phyloP scores from a whole-genome alignment of 805 yeast genomes.

The Teunomyces cretensis region DNA sequence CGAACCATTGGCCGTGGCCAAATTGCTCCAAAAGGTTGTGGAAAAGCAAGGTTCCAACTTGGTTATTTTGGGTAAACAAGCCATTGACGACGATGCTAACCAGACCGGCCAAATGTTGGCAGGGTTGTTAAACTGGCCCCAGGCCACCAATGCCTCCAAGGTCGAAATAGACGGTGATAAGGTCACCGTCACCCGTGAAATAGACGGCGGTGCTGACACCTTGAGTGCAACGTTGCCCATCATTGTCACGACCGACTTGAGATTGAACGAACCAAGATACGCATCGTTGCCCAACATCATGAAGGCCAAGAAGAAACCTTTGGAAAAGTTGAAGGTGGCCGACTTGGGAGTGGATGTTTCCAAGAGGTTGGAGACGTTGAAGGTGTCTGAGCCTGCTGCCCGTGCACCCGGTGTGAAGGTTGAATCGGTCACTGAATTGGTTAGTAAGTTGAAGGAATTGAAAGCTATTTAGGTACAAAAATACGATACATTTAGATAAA shows the following conservation, averaged over 20 bases:
- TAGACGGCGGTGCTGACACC: slow-evolving; percentile 93
- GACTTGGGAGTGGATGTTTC: slow-evolving; percentile 70
- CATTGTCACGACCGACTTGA: slow-evolving; percentile 87
- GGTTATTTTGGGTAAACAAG: slow-evolving; percentile 91
- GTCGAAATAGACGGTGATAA: slow-evolving; percentile 61
- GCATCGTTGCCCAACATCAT: slow-evolving; percentile 95
- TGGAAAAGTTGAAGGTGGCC: slow-evolving; percentile 59
- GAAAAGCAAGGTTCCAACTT: slow-evolving; percentile 71
- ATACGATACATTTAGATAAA: neutral
- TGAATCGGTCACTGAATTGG: slow-evolving; percentile 75
- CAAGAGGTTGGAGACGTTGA: slow-evolving; percentile 63
- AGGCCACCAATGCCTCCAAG: slow-evolving; percentile 91
- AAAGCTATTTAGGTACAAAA: slow-evolving; percentile 58
- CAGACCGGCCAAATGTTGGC: slow-evolving; percentile 98
- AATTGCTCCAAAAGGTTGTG: slow-evolving; percentile 71
- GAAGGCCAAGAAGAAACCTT: slow-evolving; percentile 97
- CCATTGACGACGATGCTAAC: slow-evolving; percentile 92
- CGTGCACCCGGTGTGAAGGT: slow-evolving; percentile 84
- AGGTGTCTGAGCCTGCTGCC: slow-evolving; percentile 81
- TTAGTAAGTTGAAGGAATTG: slow-evolving; percentile 71
- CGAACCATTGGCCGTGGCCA: slow-evolving; percentile 90
- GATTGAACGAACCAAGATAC: slow-evolving; percentile 93
- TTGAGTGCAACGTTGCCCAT: slow-evolving; percentile 76
- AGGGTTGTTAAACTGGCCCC: slow-evolving; percentile 92
- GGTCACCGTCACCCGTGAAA: slow-evolving; percentile 80